These are phyloP conservation scores for Pseudogymnoascus sp. DNA, from an alignment of 2,329 filamentous ascomycete genomes.

Conservation along the genomic window DNA sequence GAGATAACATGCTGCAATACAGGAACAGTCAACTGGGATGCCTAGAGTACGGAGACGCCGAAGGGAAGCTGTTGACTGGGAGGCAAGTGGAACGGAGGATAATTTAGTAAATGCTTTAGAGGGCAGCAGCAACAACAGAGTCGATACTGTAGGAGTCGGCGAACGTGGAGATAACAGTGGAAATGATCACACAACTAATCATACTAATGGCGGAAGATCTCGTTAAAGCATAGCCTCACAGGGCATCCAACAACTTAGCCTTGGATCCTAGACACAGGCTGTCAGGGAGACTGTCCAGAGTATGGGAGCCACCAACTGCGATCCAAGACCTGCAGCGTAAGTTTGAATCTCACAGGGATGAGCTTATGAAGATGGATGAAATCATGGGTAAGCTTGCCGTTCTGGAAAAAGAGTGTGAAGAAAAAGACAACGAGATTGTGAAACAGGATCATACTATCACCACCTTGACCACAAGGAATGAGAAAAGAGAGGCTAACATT, in stretches of 20 bases:
- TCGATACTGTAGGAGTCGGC: not conserved
- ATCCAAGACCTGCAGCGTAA: constrained; percentile 10
- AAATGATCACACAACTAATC: constrained; percentile 9
- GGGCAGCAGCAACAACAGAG: not conserved
- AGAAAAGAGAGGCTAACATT: constrained; percentile 9
- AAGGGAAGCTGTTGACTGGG: too few relatives aligned
- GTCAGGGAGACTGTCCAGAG: constrained; percentile 12
- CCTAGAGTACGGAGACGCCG: too few relatives aligned
- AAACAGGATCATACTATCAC: constrained; percentile 11
- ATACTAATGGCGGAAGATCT: constrained; percentile 3
- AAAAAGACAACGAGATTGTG: constrained; percentile 11
- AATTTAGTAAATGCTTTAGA: too few relatives aligned
- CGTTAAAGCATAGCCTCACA: constrained; percentile 10
- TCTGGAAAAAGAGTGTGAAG: constrained; percentile 9
- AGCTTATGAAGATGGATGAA: constrained; percentile 11
- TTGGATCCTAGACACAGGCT: constrained; percentile 13
- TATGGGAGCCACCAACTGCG: constrained; percentile 11
- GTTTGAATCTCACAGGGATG: constrained; percentile 10
- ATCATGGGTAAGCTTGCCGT: constrained; percentile 9
- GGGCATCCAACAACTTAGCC: constrained; percentile 7
- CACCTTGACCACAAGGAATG: constrained; percentile 9
- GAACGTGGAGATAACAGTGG: constrained; percentile 8
- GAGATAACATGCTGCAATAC: too few relatives aligned
- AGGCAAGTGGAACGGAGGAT: too few relatives aligned
- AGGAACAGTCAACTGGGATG: too few relatives aligned